These are phyloP conservation scores for Fusarium falciforme DNA, from an alignment of 2,329 filamentous ascomycete species.

Conservation along the genomic window DNA sequence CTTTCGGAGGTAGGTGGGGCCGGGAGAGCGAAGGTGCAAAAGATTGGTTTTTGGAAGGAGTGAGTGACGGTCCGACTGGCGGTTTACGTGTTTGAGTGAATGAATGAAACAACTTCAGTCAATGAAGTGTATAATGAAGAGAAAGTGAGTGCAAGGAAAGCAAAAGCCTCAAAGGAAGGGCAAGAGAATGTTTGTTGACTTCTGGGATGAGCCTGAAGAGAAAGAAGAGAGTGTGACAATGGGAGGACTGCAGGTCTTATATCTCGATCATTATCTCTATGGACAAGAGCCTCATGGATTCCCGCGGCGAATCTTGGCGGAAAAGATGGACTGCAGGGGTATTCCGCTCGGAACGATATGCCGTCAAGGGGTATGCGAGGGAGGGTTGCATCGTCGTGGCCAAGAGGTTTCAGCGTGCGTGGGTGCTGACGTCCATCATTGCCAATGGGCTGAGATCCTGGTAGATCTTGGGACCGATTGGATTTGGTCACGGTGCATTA, in stretches of 20 bases:
- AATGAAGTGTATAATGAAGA: conserved; percentile 45
- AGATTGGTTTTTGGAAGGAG: conserved; percentile 10
- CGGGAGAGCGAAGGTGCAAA: background rate
- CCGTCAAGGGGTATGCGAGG: conserved; percentile 23
- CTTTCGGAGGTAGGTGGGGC: conserved; percentile 9
- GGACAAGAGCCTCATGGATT: conserved; percentile 26
- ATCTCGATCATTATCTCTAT: conserved; percentile 1
- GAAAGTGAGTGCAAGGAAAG: conserved; percentile 36
- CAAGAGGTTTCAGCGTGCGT: conserved; percentile 34
- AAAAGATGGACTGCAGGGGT: conserved; percentile 15
- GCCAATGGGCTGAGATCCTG: conserved; percentile 1
- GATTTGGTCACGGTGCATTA: background rate
- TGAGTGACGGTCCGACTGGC: conserved; percentile 37
- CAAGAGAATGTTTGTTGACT: conserved; percentile 44
- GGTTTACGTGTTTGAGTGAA: conserved; percentile 28
- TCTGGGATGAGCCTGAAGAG: conserved; percentile 44
- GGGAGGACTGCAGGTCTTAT: conserved; percentile 21
- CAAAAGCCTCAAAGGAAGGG: conserved; percentile 30
- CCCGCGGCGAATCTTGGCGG: conserved; percentile 17
- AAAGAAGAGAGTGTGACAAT: conserved; percentile 9
- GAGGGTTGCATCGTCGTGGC: conserved; percentile 28
- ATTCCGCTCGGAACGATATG: conserved; percentile 22
- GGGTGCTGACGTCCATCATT: background rate
- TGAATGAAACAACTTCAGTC: conserved; percentile 47
- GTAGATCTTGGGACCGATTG: conserved; percentile 20